These are phyloP conservation scores for Stenocarpella maydis DNA, from an alignment of 2,329 filamentous ascomycete genomes.

Conservation along the genomic window DNA sequence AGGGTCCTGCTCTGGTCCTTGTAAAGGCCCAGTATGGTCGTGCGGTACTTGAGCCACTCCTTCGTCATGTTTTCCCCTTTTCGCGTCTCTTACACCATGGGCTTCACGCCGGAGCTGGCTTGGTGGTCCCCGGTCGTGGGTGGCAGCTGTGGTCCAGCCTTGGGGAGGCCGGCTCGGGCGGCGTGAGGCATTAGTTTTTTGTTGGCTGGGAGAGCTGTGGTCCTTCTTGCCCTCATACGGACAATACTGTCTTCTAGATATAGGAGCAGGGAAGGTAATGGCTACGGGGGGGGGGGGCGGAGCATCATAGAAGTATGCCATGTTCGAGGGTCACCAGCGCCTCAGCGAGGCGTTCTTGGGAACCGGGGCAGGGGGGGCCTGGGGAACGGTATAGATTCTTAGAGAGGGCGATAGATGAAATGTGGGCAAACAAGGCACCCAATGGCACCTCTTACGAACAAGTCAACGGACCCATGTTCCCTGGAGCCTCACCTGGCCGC, in stretches of 20 bases:
- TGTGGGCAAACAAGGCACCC: conserved; percentile 13
- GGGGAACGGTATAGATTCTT: background rate
- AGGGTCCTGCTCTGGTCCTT: conserved; percentile 50
- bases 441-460: background rate
- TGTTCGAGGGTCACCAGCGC: background rate
- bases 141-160: conserved; percentile 24
- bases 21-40: conserved; percentile 51
- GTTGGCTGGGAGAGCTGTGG: conserved; percentile 4
- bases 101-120: conserved; percentile 22
- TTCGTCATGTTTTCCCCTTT: conserved; percentile 55
- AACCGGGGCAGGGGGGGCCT: background rate
- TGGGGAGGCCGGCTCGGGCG: conserved; percentile 25
- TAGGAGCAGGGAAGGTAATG: background rate
- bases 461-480: background rate
- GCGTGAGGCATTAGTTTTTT: conserved; percentile 18
- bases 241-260: background rate
- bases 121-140: conserved; percentile 1
- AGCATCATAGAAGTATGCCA: conserved; percentile 16
- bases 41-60: conserved; percentile 49
- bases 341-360: conserved; percentile 17
- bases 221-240: conserved; percentile 1
- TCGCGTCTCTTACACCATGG: background rate
- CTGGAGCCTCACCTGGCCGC: conserved; percentile 19
- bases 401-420: background rate
- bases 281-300: background rate